A percentile compares a stretch with the other conserved stretches of the same genome.
Evolutionary conservation across 345 rosid genomes (phyloP).

Genomic region (Theobroma cacao): DNA sequence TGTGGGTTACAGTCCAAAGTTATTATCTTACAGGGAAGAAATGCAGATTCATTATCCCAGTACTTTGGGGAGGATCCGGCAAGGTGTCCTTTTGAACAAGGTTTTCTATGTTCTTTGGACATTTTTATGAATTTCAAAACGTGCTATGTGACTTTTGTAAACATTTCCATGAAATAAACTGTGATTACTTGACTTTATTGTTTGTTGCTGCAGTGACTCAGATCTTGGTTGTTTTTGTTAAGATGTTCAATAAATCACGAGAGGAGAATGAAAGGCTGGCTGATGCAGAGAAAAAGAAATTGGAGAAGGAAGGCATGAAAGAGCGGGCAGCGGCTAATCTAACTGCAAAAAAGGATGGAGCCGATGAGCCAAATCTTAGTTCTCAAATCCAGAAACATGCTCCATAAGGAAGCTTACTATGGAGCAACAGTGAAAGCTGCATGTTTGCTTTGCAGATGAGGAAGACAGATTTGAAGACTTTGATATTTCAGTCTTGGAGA

Average conservation of each 20-base stretch:
- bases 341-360: constrained; percentile 51
- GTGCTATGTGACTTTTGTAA: background rate
- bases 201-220: constrained; percentile 72
- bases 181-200: background rate
- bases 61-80: constrained; percentile 99
- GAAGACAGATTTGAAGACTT: background rate
- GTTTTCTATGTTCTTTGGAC: constrained; percentile 32
- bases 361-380: constrained; percentile 27
- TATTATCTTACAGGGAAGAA: constrained; percentile 71
- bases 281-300: constrained; percentile 86
- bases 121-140: background rate
- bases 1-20: constrained; percentile 18
- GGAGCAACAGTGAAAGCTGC: background rate
- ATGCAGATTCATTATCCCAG: constrained; percentile 92
- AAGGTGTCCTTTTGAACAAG: constrained; percentile 98
- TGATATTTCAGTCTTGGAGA: background rate
- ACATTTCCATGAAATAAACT: background rate
- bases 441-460: background rate
- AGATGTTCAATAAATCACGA: constrained; percentile 77
- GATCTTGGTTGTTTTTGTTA: constrained; percentile 70
- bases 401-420: background rate
- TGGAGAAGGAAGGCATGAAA: constrained; percentile 86
- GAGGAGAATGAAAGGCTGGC: constrained; percentile 82
- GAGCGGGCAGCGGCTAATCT: constrained; percentile 45
- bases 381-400: constrained; percentile 36